Evolutionary conservation across 2,329 filamentous ascomycete species (phyloP), one percentile per base, ranked within the genome.

Genomic region (Aspergillus piperis): DNA sequence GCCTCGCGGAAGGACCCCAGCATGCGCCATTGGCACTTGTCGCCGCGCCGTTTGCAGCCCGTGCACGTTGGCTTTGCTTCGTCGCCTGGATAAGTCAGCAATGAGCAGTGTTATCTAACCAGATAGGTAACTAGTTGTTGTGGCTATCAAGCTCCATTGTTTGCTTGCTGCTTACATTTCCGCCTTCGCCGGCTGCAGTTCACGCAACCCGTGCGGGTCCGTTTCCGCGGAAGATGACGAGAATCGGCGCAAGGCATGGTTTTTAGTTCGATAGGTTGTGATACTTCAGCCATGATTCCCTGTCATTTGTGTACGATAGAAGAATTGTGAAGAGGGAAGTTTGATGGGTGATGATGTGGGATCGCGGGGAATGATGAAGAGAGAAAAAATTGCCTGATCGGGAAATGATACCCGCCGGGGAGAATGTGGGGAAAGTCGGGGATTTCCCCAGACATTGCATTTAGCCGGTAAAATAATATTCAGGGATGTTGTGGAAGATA

Each of bases 131-230:
- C 32, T 36, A 36, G 32, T 36, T 36, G 1, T 36, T 36, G 5
- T 36, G 11, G 4, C 4, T 5, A 36, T 13, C 32, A 36, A 36
- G 32, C 11, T 36, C 11, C 32, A 5, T 36, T 36, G 32, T 5
- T 32, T 32, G 30, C 30, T 36, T 13, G 32, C 11, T 36, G 50
- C 60, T 48, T 52, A 70, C 72, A 75, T 69, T 75, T 75, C 54
- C 71, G 66, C 21, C 71, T 64, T 19, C 70, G 64, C 19, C 69
- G 72, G 63, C 71, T 71, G 64, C 72, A 75, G 56, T 71, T 71
- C 25, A 72, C 54, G 62, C 71, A 75, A 0, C 73, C 73, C 2
- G 68, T 72, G 54, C 72, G 65, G 4, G 71, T 74, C 27, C 72
- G 67, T 41, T 67, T 70, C 54, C 64, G 60, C 23, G 62, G 62